Conservation (phyloP, 148 eudicot species). For the Arctostaphylos glauca region DNA sequence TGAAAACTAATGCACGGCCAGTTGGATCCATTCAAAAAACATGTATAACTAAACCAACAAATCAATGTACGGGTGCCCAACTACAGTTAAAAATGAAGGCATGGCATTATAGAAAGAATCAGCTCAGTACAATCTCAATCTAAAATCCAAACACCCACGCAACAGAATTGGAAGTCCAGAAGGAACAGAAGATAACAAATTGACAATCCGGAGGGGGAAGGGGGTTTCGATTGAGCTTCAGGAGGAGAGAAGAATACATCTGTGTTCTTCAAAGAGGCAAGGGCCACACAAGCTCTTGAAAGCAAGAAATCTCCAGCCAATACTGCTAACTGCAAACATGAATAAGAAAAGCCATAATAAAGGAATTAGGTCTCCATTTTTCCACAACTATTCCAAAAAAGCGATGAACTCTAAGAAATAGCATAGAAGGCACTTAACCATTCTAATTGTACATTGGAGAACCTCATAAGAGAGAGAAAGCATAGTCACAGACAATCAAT, state of each 20-base stretch:
- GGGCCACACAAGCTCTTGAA: constrained; percentile 90
- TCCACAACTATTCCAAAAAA: not conserved
- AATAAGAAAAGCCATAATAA: not conserved
- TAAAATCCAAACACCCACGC: not conserved
- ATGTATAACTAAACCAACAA: not conserved
- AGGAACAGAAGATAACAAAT: not conserved
- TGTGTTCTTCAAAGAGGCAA: constrained; percentile 86
- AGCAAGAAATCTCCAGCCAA: constrained; percentile 89
- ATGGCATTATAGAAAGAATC: not conserved
- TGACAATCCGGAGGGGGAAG: not conserved
- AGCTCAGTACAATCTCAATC: not conserved
- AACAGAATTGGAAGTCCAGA: not conserved
- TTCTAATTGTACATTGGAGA: not conserved
- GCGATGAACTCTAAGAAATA: not conserved
- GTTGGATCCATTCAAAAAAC: not conserved
- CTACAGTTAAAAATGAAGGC: not conserved
- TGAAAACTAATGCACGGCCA: not conserved
- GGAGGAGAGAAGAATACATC: constrained; percentile 46
- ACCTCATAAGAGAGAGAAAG: not conserved
- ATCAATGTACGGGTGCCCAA: not conserved
- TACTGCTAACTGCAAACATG: constrained; percentile 65
- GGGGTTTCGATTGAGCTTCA: not conserved
- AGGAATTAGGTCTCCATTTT: not conserved
- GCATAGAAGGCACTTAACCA: not conserved
- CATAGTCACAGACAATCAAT: not conserved